A percentile compares a stretch with the other conserved stretches of the same genome.
These are phyloP conservation scores for Pichia phayaonensis DNA, from an alignment of 805 yeast species.

Conservation along the genomic window DNA sequence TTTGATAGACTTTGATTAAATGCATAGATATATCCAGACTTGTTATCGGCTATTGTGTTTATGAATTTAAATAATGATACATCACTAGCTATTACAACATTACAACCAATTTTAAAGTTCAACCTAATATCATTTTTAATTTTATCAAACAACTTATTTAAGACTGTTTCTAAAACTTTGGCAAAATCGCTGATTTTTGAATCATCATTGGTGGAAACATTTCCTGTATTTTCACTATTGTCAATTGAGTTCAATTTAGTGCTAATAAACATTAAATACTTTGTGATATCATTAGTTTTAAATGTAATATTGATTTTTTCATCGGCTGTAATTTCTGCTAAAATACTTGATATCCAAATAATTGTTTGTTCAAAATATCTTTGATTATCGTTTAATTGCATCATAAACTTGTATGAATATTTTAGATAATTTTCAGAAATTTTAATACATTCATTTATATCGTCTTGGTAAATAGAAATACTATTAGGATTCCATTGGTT, in stretches of 20 bases:
- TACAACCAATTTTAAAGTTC: neutral
- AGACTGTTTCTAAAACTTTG: conserved; percentile 9
- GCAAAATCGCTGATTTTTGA: conserved; percentile 7
- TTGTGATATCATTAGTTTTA: conserved; percentile 25
- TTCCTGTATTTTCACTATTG: neutral
- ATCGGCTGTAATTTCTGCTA: conserved; percentile 34
- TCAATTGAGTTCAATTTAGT: conserved; percentile 3
- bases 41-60: neutral
- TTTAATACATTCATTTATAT: conserved; percentile 15
- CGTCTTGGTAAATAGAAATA: conserved; percentile 14
- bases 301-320: conserved; percentile 18
- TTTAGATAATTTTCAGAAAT: conserved; percentile 25
- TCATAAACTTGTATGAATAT: conserved; percentile 30
- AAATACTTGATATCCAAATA: conserved; percentile 35
- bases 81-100: neutral
- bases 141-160: conserved; percentile 13
- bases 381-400: conserved; percentile 41
- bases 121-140: conserved; percentile 18
- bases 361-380: conserved; percentile 37
- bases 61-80: too few relatives aligned
- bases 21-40: neutral
- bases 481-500: conserved; percentile 29
- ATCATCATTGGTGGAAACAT: neutral
- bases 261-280: conserved; percentile 23
- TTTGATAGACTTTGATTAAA: neutral